Conservation (phyloP, 2,329 filamentous ascomycete species). For the Aspergillus tanneri region DNA sequence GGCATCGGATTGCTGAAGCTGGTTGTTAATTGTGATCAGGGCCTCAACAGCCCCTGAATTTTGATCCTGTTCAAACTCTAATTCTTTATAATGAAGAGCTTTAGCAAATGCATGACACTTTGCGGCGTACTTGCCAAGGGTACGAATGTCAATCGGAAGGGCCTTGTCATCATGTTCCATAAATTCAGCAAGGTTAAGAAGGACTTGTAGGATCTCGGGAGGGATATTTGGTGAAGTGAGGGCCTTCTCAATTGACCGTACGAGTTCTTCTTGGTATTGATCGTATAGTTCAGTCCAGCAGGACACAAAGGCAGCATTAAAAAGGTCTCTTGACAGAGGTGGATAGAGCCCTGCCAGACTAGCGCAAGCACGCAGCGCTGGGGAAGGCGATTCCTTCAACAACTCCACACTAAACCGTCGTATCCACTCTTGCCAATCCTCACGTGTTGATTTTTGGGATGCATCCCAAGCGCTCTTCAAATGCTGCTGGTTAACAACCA, state of each 20-base stretch:
- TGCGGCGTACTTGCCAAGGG: slow-evolving; percentile 88
- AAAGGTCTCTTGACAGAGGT: slow-evolving; percentile 86
- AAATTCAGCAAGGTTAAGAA: slow-evolving; percentile 96
- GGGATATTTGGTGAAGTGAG: slow-evolving; percentile 94
- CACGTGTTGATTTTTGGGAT: slow-evolving; percentile 91
- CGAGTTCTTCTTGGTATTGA: slow-evolving; percentile 93
- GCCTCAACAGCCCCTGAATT: slow-evolving; percentile 94
- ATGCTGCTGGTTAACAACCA: slow-evolving; percentile 96
- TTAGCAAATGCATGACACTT: slow-evolving; percentile 98
- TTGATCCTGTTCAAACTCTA: slow-evolving; percentile 97
- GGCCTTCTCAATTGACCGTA: slow-evolving; percentile 91
- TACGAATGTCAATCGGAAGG: slow-evolving; percentile 92
- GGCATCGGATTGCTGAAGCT: slow-evolving; percentile 96
- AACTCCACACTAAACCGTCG: slow-evolving; percentile 93
- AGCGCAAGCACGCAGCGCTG: slow-evolving; percentile 89
- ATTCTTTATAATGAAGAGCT: slow-evolving; percentile 96
- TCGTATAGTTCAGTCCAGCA: slow-evolving; percentile 99
- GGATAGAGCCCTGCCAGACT: slow-evolving; percentile 87
- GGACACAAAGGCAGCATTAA: slow-evolving; percentile 98
- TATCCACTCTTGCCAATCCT: slow-evolving; percentile 99
- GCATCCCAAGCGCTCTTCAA: slow-evolving; percentile 97
- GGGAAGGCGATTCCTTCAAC: slow-evolving; percentile 91
- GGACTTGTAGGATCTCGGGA: slow-evolving; percentile 87
- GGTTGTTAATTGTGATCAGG: slow-evolving; percentile 98
- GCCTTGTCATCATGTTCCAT: slow-evolving; percentile 99